Evolutionary conservation across 2,329 filamentous ascomycete species (phyloP), one percentile per base, ranked within the genome.

Genomic region (Cyphellophora attinorum): DNA sequence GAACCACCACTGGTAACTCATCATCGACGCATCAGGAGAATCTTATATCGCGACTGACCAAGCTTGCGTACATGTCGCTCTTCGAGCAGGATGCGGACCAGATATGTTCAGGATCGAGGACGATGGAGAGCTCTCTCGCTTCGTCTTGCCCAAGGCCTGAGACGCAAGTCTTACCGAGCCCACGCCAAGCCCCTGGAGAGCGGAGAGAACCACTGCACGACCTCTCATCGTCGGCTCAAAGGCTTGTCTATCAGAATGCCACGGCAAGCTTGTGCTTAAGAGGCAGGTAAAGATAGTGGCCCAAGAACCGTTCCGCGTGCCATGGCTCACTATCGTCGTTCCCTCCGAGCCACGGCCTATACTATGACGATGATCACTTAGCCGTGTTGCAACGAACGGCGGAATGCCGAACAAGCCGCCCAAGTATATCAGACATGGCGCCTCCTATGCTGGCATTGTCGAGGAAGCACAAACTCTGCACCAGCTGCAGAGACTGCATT

Each of bases 401-500:
- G 8, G 8, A 8, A 25, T 25, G 21, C 21, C 21, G 21, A 25
- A 25, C n/a, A n/a, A n/a, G n/a, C 21, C 21, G 8, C 21, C 21
- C 21, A 25, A 25, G 21, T 25, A 25, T 25, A 25, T 25, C 8
- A 8, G n/a, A 25, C 8, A 25, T 25, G 21, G 21, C 8, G 21
- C 21, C 21, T 8, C 8, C n/a, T 25, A 25, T n/a, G 21, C 21
- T 25, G 21, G 8, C 8, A 25, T 25, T 25, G 21, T 25, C n/a
- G 21, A 25, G 21, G 21, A 25, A n/a, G 21, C 21, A 25, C 21
- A 25, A n/a, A 25, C 21, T 25, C n/a, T 25, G 21, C 21, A 25
- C 21, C 8, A 25, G n/a, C 21, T 25, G 8, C 21, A 25, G n/a
- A 8, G 21, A 8, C 21, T 25, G n/a, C n/a, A 25, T n/a, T 25